Conservation (phyloP, 495 filamentous ascomycete genomes). For the Penicillium coprophilum region DNA sequence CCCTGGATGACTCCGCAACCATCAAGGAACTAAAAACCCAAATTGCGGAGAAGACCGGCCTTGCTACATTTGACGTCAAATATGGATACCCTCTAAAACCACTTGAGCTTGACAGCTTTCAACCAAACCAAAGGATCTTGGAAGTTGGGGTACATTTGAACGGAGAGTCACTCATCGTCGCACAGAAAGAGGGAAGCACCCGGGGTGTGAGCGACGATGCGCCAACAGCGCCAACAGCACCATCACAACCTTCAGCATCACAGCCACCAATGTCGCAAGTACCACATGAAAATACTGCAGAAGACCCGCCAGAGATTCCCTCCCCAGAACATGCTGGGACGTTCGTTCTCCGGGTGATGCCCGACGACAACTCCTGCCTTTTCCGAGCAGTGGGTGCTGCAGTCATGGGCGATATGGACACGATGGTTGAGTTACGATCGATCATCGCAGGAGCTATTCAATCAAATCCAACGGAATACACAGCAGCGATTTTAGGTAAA, state of each 20-base stretch:
- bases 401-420: constrained; percentile 67
- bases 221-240: constrained; percentile 20
- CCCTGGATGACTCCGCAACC: constrained; percentile 62
- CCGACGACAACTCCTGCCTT: constrained; percentile 93
- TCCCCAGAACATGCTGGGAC: constrained; percentile 61
- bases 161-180: constrained; percentile 79
- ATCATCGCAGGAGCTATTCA: constrained; percentile 80
- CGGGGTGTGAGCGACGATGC: constrained; percentile 20
- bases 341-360: constrained; percentile 88
- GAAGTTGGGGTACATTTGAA: constrained; percentile 68
- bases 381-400: constrained; percentile 86
- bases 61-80: constrained; percentile 68
- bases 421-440: constrained; percentile 75
- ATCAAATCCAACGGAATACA: constrained; percentile 66
- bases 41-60: constrained; percentile 56
- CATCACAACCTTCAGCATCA: constrained; percentile 19
- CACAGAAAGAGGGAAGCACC: constrained; percentile 39
- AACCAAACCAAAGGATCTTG: constrained; percentile 45
- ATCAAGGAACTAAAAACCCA: constrained; percentile 58
- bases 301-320: constrained; percentile 70
- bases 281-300: constrained; percentile 21
- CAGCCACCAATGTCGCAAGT: constrained; percentile 24
- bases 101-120: constrained; percentile 56
- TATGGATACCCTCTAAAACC: constrained; percentile 77
- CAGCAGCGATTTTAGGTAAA: constrained; percentile 72